Evolutionary conservation across 2,329 filamentous ascomycete species (phyloP).

Genomic region (Ophioceras dolichostomum): DNA sequence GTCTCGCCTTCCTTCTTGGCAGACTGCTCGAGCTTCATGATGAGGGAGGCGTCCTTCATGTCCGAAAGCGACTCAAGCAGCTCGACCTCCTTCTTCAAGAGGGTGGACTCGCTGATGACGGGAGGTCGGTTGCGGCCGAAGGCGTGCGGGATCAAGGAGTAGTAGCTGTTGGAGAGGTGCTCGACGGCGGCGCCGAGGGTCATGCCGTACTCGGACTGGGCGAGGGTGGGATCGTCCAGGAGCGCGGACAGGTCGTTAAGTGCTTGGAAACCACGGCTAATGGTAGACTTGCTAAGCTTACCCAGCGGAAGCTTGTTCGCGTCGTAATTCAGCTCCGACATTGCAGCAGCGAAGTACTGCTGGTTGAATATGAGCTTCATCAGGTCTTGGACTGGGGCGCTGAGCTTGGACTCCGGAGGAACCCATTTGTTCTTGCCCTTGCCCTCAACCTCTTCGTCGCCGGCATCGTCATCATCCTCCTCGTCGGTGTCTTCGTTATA

Average conservation of each 20-base stretch:
- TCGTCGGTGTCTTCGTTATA: constrained; percentile 60
- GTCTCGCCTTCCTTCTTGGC: constrained; percentile 32
- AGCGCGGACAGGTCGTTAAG: constrained; percentile 64
- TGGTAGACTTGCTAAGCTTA: constrained; percentile 70
- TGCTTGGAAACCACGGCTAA: constrained; percentile 61
- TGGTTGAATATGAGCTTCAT: constrained; percentile 79
- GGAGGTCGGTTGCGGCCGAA: constrained; percentile 67
- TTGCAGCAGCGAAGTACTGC: constrained; percentile 54
- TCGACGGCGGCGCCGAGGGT: constrained; percentile 33
- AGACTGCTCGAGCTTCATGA: constrained; percentile 64
- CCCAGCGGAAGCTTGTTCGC: constrained; percentile 68
- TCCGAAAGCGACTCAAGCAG: constrained; percentile 71
- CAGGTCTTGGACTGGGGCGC: constrained; percentile 49
- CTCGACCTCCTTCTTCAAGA: constrained; percentile 65
- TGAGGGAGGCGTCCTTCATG: constrained; percentile 70
- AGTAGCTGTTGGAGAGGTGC: constrained; percentile 64
- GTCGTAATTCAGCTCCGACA: constrained; percentile 59
- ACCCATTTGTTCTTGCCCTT: constrained; percentile 22
- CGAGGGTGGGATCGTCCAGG: constrained; percentile 39
- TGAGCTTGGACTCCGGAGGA: constrained; percentile 42
- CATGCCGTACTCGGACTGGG: constrained; percentile 27
- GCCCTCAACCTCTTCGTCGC: constrained; percentile 11
- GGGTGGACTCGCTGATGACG: constrained; percentile 40
- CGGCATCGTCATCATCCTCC: constrained; percentile 29
- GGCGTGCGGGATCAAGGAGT: constrained; percentile 68